These are phyloP conservation scores for Buddleja alternifolia DNA, from an alignment of 257 asterid genomes.

Conservation along the genomic window DNA sequence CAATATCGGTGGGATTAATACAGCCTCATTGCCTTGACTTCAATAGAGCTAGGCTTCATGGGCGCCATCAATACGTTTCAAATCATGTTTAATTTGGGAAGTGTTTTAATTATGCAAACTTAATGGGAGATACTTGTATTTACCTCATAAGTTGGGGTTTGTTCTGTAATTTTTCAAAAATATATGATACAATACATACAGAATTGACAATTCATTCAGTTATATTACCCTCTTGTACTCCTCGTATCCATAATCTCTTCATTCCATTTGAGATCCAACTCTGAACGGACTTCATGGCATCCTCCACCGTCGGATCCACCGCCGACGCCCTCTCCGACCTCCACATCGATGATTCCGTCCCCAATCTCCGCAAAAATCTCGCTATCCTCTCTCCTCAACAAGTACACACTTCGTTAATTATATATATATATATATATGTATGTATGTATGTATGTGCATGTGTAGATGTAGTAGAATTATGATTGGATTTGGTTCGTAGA, in stretches of 20 bases:
- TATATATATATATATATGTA: neutral
- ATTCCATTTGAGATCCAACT: slow-evolving; percentile 28
- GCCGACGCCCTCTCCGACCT: slow-evolving; percentile 55
- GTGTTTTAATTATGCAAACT: too few relatives aligned
- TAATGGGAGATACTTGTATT: too few relatives aligned
- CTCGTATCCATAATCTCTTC: slow-evolving; percentile 17
- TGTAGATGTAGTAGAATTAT: neutral
- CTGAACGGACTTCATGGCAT: slow-evolving; percentile 44
- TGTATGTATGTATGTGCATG: neutral
- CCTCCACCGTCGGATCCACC: slow-evolving; percentile 41
- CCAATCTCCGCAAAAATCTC: slow-evolving; percentile 68
- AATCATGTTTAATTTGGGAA: too few relatives aligned
- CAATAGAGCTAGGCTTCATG: too few relatives aligned
- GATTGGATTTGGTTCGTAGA: neutral
- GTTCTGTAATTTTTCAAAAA: too few relatives aligned
- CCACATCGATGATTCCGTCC: slow-evolving; percentile 46
- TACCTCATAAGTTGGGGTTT: too few relatives aligned
- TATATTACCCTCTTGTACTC: slow-evolving; percentile 1
- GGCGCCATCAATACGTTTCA: too few relatives aligned
- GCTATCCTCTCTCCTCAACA: slow-evolving; percentile 67
- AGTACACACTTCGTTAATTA: slow-evolving; percentile 33
- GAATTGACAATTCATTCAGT: too few relatives aligned
- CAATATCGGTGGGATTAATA: too few relatives aligned
- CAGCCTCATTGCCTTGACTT: too few relatives aligned
- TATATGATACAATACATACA: too few relatives aligned